Conservation (phyloP, 495 filamentous ascomycete genomes). For the Daldinia decipiens region DNA sequence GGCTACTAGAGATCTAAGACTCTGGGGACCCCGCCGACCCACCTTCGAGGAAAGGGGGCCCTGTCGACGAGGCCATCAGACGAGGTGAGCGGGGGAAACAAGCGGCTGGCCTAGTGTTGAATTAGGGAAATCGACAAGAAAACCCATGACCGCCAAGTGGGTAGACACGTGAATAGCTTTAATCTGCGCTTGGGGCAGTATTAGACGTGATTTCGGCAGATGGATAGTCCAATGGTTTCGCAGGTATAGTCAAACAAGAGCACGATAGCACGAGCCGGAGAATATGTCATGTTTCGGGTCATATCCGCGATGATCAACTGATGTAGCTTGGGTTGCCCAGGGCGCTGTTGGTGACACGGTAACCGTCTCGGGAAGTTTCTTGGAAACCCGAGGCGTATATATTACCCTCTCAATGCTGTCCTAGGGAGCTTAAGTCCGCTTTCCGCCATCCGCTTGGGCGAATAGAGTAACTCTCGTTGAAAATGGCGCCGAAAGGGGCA, state of each 20-base stretch:
- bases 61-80: conserved; percentile 23
- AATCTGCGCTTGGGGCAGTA: conserved; percentile 28
- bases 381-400: conserved; percentile 28
- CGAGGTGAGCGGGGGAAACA: conserved; percentile 32
- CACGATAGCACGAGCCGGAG: conserved; percentile 29
- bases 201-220: conserved; percentile 44
- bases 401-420: conserved; percentile 20
- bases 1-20: conserved; percentile 31
- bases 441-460: conserved; percentile 14
- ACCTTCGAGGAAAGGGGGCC: conserved; percentile 22
- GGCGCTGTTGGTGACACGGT: conserved; percentile 30
- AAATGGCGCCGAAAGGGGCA: conserved; percentile 8
- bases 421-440: not conserved
- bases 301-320: conserved; percentile 38
- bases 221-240: conserved; percentile 42
- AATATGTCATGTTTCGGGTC: conserved; percentile 41
- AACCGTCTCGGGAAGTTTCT: conserved; percentile 35
- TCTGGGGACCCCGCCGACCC: conserved; percentile 42
- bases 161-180: conserved; percentile 42
- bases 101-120: conserved; percentile 30
- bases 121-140: conserved; percentile 32
- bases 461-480: conserved; percentile 14
- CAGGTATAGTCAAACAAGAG: conserved; percentile 34
- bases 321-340: conserved; percentile 16
- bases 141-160: conserved; percentile 40